Evolutionary conservation across 768 basidiomycete genomes (phyloP), one percentile per base, ranked within the genome.

Genomic region (Megacollybia marginata): DNA sequence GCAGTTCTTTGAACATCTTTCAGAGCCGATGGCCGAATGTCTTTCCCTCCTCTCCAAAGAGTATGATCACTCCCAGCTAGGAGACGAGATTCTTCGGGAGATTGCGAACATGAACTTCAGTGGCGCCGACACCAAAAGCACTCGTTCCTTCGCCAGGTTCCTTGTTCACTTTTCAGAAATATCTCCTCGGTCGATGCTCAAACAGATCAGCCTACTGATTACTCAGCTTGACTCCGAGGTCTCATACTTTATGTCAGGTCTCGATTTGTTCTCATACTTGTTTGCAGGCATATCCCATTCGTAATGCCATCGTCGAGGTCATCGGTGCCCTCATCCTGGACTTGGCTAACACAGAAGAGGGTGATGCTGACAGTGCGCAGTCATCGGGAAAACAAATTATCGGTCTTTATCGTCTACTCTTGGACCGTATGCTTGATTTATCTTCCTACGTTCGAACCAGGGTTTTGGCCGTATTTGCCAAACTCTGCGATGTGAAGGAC

Each of bases 11-110:
- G 96, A 99, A 57, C 95, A 98, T 60, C 78, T 96, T 18, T 82
- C 90, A 0, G 95, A 98, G 59, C 85, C 88, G 1, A 88, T 97
- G 83, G 95, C 96, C 0, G 95, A 97, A 56, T 83, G 88, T 44
- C 74, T 98, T 20, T 75, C 82, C 32, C 70, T 84, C 45, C 77
- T 96, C 13, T 79, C 85, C 8, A 84, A 83, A 50, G 87, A 95
- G 48, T 97, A 87, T 58, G 94, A 96, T 64, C 82, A 92, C 52
- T 72, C 82, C 1, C 92, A 94, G 61, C 75, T 97, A 5, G 88
- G 88, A 0, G 95, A 97, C 57, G 93, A 97, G 57, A 75, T 98
- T 43, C 71, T 99, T 13, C 80, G 92, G 20, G 93, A 97, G 56
- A 87, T 97, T 28, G 82, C 89, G 0, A 76, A 70, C 1, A 92